Conservation (phyloP, 2,329 filamentous ascomycete genomes). For the Hymenoscyphus fructigenus region DNA sequence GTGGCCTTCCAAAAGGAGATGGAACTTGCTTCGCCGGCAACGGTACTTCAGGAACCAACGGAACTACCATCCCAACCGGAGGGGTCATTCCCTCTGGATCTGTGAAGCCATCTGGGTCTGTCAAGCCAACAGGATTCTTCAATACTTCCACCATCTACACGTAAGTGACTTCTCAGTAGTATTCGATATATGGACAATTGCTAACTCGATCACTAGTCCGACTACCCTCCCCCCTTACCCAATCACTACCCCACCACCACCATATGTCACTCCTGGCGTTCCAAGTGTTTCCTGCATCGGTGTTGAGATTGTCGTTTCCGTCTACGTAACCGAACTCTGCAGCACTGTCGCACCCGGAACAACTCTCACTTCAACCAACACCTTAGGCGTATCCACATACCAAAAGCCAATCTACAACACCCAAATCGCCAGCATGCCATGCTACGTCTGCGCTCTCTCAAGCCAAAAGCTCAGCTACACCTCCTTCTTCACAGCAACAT, state of each 20-base stretch:
- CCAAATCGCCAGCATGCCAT: slow-evolving; percentile 12
- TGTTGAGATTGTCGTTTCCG: slow-evolving; percentile 36
- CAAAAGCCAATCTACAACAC: slow-evolving; percentile 18
- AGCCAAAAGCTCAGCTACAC: slow-evolving; percentile 10
- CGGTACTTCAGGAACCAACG: neutral
- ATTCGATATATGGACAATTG: neutral
- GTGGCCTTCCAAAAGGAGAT: slow-evolving; percentile 34
- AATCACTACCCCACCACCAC: slow-evolving; percentile 20
- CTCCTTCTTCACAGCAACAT: slow-evolving; percentile 13
- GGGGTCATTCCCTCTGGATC: neutral
- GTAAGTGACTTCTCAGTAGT: slow-evolving; percentile 1
- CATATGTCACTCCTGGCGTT: slow-evolving; percentile 22
- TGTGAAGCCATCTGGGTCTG: slow-evolving; percentile 2
- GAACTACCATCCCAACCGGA: slow-evolving; percentile 9
- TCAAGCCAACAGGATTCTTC: slow-evolving; percentile 12
- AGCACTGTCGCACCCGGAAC: slow-evolving; percentile 17
- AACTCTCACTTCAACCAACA: slow-evolving; percentile 15
- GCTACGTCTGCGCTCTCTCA: slow-evolving; percentile 15
- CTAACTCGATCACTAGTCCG: neutral
- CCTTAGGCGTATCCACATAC: slow-evolving; percentile 9
- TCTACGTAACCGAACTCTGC: slow-evolving; percentile 35
- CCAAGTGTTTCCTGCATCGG: slow-evolving; percentile 31
- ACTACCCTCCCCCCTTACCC: slow-evolving; percentile 6
- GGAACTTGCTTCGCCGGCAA: slow-evolving; percentile 21
- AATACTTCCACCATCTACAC: slow-evolving; percentile 14